Conservation (phyloP, 768 basidiomycete species). For the Suillus sp. region DNA sequence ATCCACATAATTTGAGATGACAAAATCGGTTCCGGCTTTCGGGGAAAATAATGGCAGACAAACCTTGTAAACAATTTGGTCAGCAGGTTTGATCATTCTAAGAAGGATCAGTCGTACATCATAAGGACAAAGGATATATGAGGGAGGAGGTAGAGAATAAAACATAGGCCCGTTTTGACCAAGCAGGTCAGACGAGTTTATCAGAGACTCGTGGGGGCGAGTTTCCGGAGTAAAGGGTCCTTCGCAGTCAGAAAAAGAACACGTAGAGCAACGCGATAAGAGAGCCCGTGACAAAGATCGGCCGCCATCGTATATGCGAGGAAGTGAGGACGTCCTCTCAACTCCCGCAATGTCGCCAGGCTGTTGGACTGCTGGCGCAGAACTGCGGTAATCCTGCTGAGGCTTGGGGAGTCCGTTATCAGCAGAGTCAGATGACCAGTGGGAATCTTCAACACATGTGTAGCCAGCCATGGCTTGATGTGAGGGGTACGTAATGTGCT, state of each 20-base stretch:
- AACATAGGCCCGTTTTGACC: not conserved
- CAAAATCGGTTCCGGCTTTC: not conserved
- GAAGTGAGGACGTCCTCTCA: not conserved
- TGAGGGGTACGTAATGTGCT: not conserved
- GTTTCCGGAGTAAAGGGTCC: conserved; percentile 52
- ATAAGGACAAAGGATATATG: not conserved
- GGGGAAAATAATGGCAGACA: not conserved
- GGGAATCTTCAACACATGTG: not conserved
- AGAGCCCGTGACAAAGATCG: not conserved
- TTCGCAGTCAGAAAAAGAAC: conserved; percentile 29
- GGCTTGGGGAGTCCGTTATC: not conserved
- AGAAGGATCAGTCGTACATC: not conserved
- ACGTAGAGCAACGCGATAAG: not conserved
- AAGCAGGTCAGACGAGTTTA: conserved; percentile 38
- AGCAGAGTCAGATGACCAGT: not conserved
- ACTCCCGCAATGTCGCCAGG: not conserved
- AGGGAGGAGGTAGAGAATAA: not conserved
- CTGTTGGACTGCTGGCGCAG: not conserved
- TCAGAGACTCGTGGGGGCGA: conserved; percentile 42
- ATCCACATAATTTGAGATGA: not conserved
- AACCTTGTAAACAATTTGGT: not conserved
- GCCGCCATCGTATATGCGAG: not conserved
- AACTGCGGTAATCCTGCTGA: not conserved
- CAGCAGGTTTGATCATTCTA: not conserved
- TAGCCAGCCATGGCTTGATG: not conserved